phyloP scores from a whole-genome alignment of 2,329 filamentous ascomycete species.

The Pestalotiopsis sp. region DNA sequence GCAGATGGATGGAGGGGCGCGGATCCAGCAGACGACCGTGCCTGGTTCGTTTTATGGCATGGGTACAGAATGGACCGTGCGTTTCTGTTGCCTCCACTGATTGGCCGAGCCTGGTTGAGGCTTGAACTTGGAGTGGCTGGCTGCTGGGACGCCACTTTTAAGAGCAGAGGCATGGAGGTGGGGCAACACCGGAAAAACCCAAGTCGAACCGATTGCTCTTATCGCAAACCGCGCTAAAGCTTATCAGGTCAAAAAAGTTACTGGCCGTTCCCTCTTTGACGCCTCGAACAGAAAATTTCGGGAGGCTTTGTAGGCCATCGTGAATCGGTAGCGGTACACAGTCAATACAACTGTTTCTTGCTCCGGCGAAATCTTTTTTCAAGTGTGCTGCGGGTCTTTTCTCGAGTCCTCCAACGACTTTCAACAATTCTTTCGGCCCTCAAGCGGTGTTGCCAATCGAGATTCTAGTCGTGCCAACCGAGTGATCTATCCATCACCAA shows the following conservation, averaged over 20 bases:
- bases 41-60: no score
- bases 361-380: not conserved
- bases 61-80: no score
- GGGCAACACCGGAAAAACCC: not conserved
- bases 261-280: slow-evolving; percentile 2
- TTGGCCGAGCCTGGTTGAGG: not conserved
- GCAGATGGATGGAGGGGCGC: no score
- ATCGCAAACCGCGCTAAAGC: not conserved
- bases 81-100: no score
- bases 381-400: not conserved
- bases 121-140: not conserved
- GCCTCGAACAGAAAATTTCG: slow-evolving; percentile 9
- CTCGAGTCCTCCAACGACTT: not conserved
- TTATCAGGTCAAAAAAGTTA: slow-evolving; percentile 9
- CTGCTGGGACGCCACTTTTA: not conserved
- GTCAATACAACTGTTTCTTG: not conserved
- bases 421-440: not conserved
- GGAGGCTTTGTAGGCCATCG: not conserved
- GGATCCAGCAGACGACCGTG: no score
- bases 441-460: not conserved
- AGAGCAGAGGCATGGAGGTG: not conserved
- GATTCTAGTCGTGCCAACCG: not conserved
- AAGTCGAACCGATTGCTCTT: not conserved
- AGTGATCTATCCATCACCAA: not conserved
- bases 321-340: not conserved